Evolutionary conservation across 768 basidiomycete genomes (phyloP).

Genomic region (Hygrocybe punicea): DNA sequence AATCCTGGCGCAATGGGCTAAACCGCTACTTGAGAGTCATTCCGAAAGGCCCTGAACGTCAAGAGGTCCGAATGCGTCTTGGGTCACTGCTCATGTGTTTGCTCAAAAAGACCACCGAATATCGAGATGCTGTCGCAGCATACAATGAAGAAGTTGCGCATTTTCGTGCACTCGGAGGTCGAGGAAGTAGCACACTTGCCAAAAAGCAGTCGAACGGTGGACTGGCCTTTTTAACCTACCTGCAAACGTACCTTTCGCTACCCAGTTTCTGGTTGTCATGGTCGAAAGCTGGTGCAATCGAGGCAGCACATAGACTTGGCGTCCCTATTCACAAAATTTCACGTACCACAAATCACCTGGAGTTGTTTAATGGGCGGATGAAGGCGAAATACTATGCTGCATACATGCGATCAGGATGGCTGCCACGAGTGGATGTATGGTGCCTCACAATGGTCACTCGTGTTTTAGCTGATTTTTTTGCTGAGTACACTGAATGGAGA

Average conservation of each 20-base stretch:
- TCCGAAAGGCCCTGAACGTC: conserved; percentile 24
- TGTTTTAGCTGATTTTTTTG: conserved; percentile 11
- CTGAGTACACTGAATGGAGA: not conserved
- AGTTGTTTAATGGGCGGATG: conserved; percentile 34
- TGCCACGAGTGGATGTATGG: too few species aligned
- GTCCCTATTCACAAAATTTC: conserved; percentile 21
- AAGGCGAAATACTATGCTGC: conserved; percentile 26
- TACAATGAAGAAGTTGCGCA: not conserved
- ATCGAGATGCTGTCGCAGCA: conserved; percentile 6
- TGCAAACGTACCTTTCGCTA: conserved; percentile 8
- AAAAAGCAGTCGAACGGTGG: conserved; percentile 5
- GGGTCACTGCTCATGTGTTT: conserved; percentile 16
- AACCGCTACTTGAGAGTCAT: conserved; percentile 23
- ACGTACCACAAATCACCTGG: conserved; percentile 36
- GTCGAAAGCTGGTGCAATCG: conserved; percentile 1
- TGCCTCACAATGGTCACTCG: conserved; percentile 4
- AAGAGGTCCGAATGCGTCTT: conserved; percentile 6
- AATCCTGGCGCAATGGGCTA: conserved; percentile 32
- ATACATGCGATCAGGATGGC: conserved; percentile 20
- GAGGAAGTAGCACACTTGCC: not conserved
- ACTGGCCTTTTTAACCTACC: conserved; percentile 10
- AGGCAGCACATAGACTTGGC: conserved; percentile 11
- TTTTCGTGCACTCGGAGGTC: not conserved
- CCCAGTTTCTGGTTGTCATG: conserved; percentile 9
- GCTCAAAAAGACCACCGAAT: conserved; percentile 21